A percentile compares a stretch with the other conserved stretches of the same genome.
These are phyloP conservation scores for Lactarius hengduanensis DNA, from an alignment of 768 basidiomycete species.

Conservation along the genomic window DNA sequence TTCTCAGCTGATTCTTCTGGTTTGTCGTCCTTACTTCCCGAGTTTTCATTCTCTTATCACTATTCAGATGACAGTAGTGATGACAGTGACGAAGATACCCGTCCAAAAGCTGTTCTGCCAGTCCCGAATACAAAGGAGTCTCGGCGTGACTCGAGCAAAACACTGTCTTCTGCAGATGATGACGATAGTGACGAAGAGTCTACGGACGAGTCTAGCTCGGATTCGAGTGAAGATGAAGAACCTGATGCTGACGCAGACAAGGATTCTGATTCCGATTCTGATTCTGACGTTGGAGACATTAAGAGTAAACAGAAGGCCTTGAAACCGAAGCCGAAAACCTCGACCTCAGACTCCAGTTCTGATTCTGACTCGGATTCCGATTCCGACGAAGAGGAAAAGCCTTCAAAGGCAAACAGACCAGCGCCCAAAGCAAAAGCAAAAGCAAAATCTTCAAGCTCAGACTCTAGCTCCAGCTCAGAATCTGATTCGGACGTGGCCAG, in stretches of 20 bases:
- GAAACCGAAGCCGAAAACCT: conserved; percentile 10
- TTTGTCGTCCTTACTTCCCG: neutral
- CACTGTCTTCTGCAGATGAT: conserved; percentile 25
- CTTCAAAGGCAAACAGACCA: conserved; percentile 20
- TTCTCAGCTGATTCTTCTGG: conserved; percentile 19
- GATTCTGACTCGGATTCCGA: conserved; percentile 16
- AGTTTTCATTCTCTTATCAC: neutral
- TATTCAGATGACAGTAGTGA: conserved; percentile 11
- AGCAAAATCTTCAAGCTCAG: conserved; percentile 1
- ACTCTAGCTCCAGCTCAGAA: conserved; percentile 23
- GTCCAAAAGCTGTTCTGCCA: neutral
- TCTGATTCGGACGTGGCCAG: conserved; percentile 1
- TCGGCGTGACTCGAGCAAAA: conserved; percentile 26
- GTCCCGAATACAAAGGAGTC: neutral
- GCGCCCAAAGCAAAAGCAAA: conserved; percentile 8
- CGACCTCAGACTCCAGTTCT: conserved; percentile 30
- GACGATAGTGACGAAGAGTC: conserved; percentile 21
- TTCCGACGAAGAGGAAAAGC: conserved; percentile 25
- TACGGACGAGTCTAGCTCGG: conserved; percentile 27
- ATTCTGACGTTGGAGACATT: neutral
- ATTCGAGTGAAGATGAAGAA: conserved; percentile 19
- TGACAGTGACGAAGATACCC: neutral
- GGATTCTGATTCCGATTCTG: neutral
- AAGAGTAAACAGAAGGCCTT: neutral
- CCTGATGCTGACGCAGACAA: conserved; percentile 7